These are phyloP conservation scores for Diutina scorzettiae DNA, from an alignment of 1,139 yeast species.

Conservation along the genomic window DNA sequence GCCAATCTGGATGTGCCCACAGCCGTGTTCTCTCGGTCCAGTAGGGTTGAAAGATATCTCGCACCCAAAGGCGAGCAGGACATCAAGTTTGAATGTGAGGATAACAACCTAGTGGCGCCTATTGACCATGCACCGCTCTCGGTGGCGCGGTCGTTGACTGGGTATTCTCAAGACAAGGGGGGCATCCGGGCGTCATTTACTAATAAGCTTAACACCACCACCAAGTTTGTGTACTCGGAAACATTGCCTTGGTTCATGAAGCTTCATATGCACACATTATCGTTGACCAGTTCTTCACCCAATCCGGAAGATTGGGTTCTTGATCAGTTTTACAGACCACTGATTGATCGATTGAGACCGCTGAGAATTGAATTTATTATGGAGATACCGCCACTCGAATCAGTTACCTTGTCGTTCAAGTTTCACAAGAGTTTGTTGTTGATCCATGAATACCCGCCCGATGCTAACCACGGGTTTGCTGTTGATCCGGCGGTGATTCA, in stretches of 20 bases:
- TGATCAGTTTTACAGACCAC: constrained; percentile 58
- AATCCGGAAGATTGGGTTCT: constrained; percentile 11
- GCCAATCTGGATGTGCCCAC: not conserved
- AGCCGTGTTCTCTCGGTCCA: not conserved
- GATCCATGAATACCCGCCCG: constrained; percentile 94
- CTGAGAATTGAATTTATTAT: constrained; percentile 68
- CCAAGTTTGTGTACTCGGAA: constrained; percentile 55
- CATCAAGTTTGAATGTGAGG: constrained; percentile 18
- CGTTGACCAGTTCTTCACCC: not conserved
- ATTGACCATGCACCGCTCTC: constrained; percentile 47
- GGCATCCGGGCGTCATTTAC: constrained; percentile 70
- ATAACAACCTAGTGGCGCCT: constrained; percentile 23
- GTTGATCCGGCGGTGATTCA: constrained; percentile 81
- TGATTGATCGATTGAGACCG: constrained; percentile 71
- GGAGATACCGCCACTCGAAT: constrained; percentile 49
- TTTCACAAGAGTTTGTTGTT: constrained; percentile 81
- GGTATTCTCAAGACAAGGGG: constrained; percentile 84
- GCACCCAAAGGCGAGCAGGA: not conserved
- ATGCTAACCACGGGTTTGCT: constrained; percentile 96
- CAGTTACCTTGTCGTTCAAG: constrained; percentile 56
- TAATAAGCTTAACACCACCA: constrained; percentile 37
- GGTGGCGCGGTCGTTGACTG: constrained; percentile 81
- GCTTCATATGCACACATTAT: constrained; percentile 61
- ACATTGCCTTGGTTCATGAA: constrained; percentile 92
- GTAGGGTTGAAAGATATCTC: not conserved